Percentiles rank a stretch among this genome's conserved stretches.
Conservation (phyloP, 768 basidiomycete genomes). For the Phanerochaete carnosa region DNA sequence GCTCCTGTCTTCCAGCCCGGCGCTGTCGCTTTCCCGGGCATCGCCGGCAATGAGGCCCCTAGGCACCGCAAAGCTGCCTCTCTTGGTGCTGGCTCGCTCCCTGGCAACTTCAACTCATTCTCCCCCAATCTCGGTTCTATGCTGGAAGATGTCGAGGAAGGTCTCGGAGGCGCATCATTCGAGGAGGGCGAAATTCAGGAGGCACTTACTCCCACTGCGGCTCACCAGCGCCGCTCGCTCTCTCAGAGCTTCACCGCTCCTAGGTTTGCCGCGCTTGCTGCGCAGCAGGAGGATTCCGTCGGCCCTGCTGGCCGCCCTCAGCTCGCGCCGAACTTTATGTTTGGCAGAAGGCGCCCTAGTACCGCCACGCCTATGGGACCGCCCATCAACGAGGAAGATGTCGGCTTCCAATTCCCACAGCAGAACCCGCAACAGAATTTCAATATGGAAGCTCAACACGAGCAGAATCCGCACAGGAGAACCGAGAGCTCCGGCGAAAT, state of each 20-base stretch:
- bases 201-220: conserved; percentile 41
- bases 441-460: conserved; percentile 29
- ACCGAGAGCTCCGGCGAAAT: conserved; percentile 69
- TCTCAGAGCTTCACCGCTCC: conserved; percentile 87
- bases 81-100: conserved; percentile 55
- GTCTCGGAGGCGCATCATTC: conserved; percentile 39
- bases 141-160: conserved; percentile 80
- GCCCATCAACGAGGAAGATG: conserved; percentile 77
- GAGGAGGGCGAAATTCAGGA: conserved; percentile 84
- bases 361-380: conserved; percentile 57
- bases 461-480: conserved; percentile 43
- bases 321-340: conserved; percentile 89
- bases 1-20: conserved; percentile 77
- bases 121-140: conserved; percentile 80
- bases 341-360: conserved; percentile 58
- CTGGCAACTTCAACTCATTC: conserved; percentile 65
- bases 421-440: conserved; percentile 40
- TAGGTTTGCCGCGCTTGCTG: conserved; percentile 79
- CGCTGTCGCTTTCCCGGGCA: conserved; percentile 49
- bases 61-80: conserved; percentile 84
- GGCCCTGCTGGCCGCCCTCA: conserved; percentile 83
- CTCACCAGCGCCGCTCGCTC: conserved; percentile 70
- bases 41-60: conserved; percentile 35
- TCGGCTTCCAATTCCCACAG: conserved; percentile 81
- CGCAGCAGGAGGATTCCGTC: conserved; percentile 62